Conservation (phyloP, 139 green algal genomes). For the Chlamydomonas applanata region DNA sequence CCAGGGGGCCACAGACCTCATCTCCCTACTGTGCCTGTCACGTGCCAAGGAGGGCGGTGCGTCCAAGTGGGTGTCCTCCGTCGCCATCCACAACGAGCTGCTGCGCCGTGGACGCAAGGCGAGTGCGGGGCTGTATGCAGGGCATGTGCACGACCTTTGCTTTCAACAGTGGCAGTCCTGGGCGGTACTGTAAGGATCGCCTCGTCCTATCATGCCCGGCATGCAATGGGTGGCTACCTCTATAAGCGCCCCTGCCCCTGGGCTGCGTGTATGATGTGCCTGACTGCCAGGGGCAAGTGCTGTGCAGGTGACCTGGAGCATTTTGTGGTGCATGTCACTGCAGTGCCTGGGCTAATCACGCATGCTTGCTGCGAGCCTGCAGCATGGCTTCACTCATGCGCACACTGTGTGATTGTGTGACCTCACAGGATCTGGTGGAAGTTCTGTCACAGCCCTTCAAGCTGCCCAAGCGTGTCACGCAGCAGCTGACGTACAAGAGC, state of each 20-base stretch:
- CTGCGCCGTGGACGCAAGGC: constrained; percentile 30
- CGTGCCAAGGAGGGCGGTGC: constrained; percentile 24
- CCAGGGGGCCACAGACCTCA: constrained; percentile 4
- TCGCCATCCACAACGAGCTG: constrained; percentile 38
- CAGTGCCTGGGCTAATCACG: background rate
- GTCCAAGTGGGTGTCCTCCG: constrained; percentile 14
- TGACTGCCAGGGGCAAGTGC: no score
- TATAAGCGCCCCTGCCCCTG: no score
- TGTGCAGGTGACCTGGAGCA: no score
- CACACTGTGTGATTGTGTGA: no score
- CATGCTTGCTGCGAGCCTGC: background rate
- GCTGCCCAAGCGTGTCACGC: background rate
- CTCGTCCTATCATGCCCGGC: no score
- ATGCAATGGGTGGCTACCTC: no score
- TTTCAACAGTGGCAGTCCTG: no score
- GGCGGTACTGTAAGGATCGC: no score
- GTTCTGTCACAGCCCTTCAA: background rate
- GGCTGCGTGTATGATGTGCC: no score
- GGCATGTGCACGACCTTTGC: no score
- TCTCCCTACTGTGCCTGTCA: constrained; percentile 18
- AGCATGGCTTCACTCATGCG: background rate
- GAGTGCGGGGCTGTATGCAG: no score
- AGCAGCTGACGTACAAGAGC: background rate
- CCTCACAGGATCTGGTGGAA: background rate
- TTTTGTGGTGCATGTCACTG: background rate